Evolutionary conservation across 306 rosid species (phyloP), one percentile per base, ranked within the genome.

Genomic region (Pterocarpus santalinus): DNA sequence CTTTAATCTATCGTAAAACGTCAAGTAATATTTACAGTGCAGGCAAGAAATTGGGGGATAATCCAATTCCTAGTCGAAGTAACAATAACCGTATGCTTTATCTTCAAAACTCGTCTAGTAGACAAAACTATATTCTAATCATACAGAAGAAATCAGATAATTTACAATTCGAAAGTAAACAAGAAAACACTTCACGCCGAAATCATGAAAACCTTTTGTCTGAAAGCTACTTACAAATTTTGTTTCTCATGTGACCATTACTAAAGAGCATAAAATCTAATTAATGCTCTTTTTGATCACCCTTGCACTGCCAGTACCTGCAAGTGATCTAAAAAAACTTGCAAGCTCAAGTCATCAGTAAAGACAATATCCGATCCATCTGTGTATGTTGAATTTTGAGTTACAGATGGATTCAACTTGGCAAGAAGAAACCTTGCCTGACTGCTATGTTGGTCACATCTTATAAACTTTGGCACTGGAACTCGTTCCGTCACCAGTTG

Each of bases 341-440:
- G 85, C 90, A 94, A 84, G 86, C 98, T 94, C 88, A 94, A 85
- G 67, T 94, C 98, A 85, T 94, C 98, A 0, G 97, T 94, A 58
- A 92, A 88, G 79, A 94, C 86, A 69, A 94, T 75, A 66, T 94
- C 98, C 0, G 97, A 92, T 35, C 97, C 97, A 7, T 84, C 89
- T 7, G 90, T 89, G 78, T 88, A 87, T 2, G 97, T 90, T 35
- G 97, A 90, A 70, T 92, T 89, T 67, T 94, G 97, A 11, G 97
- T 94, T 73, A 92, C 97, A 14, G 97, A 92, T 16, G 97, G 98
- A 82, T 92, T 94, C 90, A 94, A 77, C 89, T 91, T 94, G 75
- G 97, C 98, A 30, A 94, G 97, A 84, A 94, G 97, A 83, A 94
- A 91, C 88, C 98, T 90, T 14, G 98, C 97, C 75, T 91, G 97